phyloP scores from a whole-genome alignment of 2,329 filamentous ascomycete genomes.

The Thyridium curvatum region DNA sequence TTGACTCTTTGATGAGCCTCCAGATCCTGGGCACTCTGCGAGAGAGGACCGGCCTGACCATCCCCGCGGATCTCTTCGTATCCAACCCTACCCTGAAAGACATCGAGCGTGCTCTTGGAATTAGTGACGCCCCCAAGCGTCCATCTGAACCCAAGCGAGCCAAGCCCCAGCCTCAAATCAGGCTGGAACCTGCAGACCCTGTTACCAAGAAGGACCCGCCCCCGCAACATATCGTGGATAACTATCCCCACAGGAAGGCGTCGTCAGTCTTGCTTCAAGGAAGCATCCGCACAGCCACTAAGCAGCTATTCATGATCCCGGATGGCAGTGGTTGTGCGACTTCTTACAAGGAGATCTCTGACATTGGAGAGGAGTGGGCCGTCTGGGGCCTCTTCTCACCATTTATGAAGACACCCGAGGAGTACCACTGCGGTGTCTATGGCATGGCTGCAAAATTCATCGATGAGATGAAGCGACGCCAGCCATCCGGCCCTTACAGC shows the following conservation, averaged over 20 bases:
- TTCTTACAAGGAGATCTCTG: constrained; percentile 58
- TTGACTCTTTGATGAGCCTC: constrained; percentile 53
- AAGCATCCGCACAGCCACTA: constrained; percentile 37
- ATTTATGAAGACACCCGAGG: constrained; percentile 63
- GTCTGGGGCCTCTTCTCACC: constrained; percentile 60
- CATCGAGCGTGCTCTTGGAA: constrained; percentile 57
- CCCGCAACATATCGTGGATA: constrained; percentile 29
- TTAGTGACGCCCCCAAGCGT: constrained; percentile 33
- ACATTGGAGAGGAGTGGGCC: constrained; percentile 37
- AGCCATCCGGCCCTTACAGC: constrained; percentile 61
- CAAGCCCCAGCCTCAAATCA: constrained; percentile 20
- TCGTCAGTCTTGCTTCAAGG: constrained; percentile 42
- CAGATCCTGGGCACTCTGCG: constrained; percentile 48
- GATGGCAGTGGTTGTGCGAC: constrained; percentile 56
- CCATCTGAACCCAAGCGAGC: constrained; percentile 18
- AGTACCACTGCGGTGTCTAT: constrained; percentile 60
- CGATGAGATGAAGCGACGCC: constrained; percentile 63
- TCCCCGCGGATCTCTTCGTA: constrained; percentile 55
- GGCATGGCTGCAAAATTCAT: constrained; percentile 61
- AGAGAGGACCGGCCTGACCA: constrained; percentile 44
- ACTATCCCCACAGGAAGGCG: constrained; percentile 44
- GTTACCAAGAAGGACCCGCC: constrained; percentile 37
- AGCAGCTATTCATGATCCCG: constrained; percentile 47
- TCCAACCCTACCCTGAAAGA: constrained; percentile 58
- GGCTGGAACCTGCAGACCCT: constrained; percentile 20